Percentiles rank a stretch among this genome's conserved stretches.
phyloP scores from a whole-genome alignment of 164 flowering plant species.

The Vitis rupestris region DNA sequence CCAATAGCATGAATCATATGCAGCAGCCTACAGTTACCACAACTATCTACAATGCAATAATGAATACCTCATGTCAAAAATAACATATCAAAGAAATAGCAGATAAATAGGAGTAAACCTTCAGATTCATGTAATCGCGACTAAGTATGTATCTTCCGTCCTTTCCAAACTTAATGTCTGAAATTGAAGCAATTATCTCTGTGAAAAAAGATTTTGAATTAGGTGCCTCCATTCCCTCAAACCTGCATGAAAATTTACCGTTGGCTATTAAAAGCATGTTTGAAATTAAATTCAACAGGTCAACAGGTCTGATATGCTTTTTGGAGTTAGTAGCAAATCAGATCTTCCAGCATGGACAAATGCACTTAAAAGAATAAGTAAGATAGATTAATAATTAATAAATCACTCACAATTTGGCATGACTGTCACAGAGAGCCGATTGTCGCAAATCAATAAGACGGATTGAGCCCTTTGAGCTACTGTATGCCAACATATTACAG shows the following conservation, averaged over 20 bases:
- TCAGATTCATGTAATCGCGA: slow-evolving; percentile 97
- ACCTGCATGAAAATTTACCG: slow-evolving; percentile 36
- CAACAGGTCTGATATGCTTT: too few species aligned
- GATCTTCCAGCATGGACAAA: not conserved
- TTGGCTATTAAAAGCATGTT: too few species aligned
- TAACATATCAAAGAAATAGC: not conserved
- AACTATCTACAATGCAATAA: too few species aligned
- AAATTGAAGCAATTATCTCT: slow-evolving; percentile 92
- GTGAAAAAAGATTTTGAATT: slow-evolving; percentile 96
- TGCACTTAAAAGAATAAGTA: not conserved
- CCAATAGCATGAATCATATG: too few species aligned
- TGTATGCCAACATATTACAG: slow-evolving; percentile 88
- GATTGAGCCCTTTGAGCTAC: slow-evolving; percentile 96
- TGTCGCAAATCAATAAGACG: slow-evolving; percentile 97
- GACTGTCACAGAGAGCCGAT: slow-evolving; percentile 91
- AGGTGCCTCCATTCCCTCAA: slow-evolving; percentile 89
- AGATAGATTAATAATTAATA: not conserved
- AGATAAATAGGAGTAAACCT: slow-evolving; percentile 40
- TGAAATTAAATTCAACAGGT: too few species aligned
- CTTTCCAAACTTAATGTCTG: slow-evolving; percentile 88
- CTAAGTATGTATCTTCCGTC: slow-evolving; percentile 88
- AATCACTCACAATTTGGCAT: slow-evolving; percentile 80
- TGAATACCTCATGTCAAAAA: not conserved
- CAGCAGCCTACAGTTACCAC: too few species aligned
- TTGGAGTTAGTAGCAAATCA: too few species aligned